Percentiles rank a stretch among this genome's conserved stretches.
These are phyloP conservation scores for Lepidium aucheri DNA, from an alignment of 345 rosid genomes.

Conservation along the genomic window DNA sequence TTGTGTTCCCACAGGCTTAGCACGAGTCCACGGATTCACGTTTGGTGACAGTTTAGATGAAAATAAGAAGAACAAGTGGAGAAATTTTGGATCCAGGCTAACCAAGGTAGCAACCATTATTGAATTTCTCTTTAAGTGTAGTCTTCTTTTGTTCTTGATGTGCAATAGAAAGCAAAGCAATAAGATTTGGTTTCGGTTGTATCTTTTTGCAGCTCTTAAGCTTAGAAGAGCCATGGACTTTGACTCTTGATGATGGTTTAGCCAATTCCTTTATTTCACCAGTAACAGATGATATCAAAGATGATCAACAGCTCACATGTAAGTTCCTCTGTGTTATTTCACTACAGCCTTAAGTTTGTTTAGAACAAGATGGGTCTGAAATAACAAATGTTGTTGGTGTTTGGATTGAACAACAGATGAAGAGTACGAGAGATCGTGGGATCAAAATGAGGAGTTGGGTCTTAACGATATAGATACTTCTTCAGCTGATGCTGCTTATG, in stretches of 20 bases:
- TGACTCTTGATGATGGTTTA: conserved; percentile 77
- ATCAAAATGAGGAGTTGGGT: conserved; percentile 90
- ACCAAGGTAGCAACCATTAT: conserved; percentile 44
- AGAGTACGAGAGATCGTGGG: conserved; percentile 86
- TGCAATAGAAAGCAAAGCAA: neutral
- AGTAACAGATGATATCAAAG: conserved; percentile 66
- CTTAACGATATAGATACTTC: conserved; percentile 84
- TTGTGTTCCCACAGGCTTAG: conserved; percentile 52
- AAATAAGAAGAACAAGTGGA: conserved; percentile 59
- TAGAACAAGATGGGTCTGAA: neutral
- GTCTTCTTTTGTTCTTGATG: neutral
- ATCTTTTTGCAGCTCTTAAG: conserved; percentile 47
- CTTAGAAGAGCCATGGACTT: conserved; percentile 63
- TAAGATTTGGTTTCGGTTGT: neutral
- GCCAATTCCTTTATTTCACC: conserved; percentile 88
- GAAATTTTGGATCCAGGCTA: conserved; percentile 55
- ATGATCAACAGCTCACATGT: conserved; percentile 77
- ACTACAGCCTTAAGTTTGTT: neutral
- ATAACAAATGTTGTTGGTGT: neutral
- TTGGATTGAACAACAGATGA: conserved; percentile 38
- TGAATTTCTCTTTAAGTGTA: neutral
- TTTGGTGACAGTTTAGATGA: conserved; percentile 90
- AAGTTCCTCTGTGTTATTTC: conserved; percentile 31
- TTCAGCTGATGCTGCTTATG: conserved; percentile 79
- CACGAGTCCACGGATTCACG: conserved; percentile 90